Evolutionary conservation across 768 basidiomycete species (phyloP), one percentile per base, ranked within the genome.

Genomic region (Panellus pusillus): DNA sequence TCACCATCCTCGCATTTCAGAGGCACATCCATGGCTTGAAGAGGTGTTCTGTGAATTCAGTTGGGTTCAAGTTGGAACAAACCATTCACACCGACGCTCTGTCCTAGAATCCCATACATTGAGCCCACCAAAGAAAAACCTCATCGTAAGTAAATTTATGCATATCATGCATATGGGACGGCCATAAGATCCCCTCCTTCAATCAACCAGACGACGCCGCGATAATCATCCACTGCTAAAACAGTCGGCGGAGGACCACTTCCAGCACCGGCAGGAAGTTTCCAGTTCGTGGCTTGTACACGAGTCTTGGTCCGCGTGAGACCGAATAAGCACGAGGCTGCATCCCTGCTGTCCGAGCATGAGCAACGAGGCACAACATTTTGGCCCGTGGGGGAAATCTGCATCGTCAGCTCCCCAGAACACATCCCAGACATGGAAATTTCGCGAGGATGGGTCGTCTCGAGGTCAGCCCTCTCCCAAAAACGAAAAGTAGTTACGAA

Each of bases 271-370:
- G 27, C 20, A 0, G 57, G 57, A 28, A 58, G 39, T 18, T n/a
- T 58, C 51, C 28, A 58, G 57, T 38, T 58, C 51, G 32, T 58
- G 57, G 43, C 43, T 49, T 7, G 57, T 44, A 31, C 57, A 57
- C 14, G 42, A 50, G 12, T 46, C 42, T 6, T 15, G 29, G n/a
- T 54, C 44, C 9, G 45, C 44, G 27, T 44, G 29, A 44, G 19
- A 50, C 4, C 40, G 50, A 19, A 53, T 27, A 20, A 58, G 57
- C 9, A 46, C 15, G 4, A 58, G 50, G 32, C 18, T 44, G 43
- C 37, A 46, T 12, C 49, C 45, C 9, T 17, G 29, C 20, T 45
- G 46, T 11, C 52, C 47, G 8, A 31, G 32, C 6, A 9, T 35
- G 14, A 58, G 47, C n/a, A 58, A 39, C 9, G 57, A 47, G 27